Conservation (phyloP, 805 yeast genomes). For the Kluyveromyces wickerhamii region DNA sequence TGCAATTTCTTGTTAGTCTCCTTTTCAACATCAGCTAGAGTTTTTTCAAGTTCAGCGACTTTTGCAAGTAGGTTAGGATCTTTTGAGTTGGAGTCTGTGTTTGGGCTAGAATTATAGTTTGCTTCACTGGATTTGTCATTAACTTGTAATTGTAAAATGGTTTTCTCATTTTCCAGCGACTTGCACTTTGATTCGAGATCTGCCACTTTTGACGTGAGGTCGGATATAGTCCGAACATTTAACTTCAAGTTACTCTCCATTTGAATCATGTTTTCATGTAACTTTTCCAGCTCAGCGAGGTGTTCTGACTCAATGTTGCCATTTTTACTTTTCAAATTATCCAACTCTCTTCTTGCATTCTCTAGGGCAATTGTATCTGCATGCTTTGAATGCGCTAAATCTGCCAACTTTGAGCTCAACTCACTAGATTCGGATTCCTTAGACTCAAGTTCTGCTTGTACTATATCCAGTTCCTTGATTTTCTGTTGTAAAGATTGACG, state of each 20-base stretch:
- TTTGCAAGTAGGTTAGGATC: conserved; percentile 12
- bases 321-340: conserved; percentile 20
- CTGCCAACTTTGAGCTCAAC: conserved; percentile 4
- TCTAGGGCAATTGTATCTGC: conserved; percentile 1
- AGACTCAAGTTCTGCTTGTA: conserved; percentile 14
- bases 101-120: too few species aligned
- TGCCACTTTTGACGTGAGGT: conserved; percentile 23
- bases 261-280: conserved; percentile 30
- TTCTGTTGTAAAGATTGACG: conserved; percentile 17
- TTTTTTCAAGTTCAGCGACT: conserved; percentile 27
- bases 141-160: conserved; percentile 10
- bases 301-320: conserved; percentile 30
- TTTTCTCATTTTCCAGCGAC: conserved; percentile 15
- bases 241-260: conserved; percentile 25
- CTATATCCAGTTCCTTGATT: conserved; percentile 24
- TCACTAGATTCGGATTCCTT: conserved; percentile 10
- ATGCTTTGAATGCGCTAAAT: conserved; percentile 5
- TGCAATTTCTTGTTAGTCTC: conserved; percentile 49
- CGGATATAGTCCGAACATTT: conserved; percentile 23
- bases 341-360: conserved; percentile 20
- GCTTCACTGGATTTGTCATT: conserved; percentile 11
- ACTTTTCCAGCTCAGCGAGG: conserved; percentile 29
- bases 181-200: conserved; percentile 18
- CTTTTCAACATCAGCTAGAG: conserved; percentile 34
- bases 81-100: too few species aligned